Conservation (phyloP, 2,329 filamentous ascomycete species). For the Colletotrichum sp. region DNA sequence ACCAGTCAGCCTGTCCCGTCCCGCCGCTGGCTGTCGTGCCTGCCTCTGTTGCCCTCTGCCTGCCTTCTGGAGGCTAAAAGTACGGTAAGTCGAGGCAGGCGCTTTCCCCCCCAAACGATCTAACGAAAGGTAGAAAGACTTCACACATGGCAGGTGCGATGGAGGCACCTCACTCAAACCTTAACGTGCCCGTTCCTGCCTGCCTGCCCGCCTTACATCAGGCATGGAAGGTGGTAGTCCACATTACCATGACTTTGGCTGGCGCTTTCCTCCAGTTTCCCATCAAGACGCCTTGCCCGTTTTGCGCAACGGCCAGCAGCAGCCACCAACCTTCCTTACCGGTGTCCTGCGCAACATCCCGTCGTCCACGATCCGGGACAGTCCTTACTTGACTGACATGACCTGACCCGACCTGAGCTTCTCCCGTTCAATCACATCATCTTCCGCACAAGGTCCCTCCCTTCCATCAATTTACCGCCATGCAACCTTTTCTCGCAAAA, state of each 20-base stretch:
- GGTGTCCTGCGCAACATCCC: background rate
- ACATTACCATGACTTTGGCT: background rate
- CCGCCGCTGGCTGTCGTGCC: background rate
- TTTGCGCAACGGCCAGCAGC: background rate
- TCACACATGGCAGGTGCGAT: constrained; percentile 4
- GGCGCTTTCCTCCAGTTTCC: background rate
- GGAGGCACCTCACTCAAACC: constrained; percentile 9
- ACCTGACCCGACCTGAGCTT: background rate
- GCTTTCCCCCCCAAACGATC: background rate
- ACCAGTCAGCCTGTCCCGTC: background rate
- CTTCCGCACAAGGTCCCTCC: constrained; percentile 1
- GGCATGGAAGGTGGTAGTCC: constrained; percentile 7
- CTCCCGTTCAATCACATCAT: constrained; percentile 1
- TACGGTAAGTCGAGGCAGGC: background rate
- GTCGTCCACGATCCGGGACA: background rate
- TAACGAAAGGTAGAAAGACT: background rate
- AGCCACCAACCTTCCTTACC: background rate
- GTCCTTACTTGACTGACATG: background rate
- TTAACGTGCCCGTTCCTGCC: background rate
- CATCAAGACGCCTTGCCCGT: background rate
- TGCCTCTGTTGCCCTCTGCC: background rate
- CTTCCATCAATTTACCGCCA: background rate
- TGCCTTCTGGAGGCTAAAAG: background rate
- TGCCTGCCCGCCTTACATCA: background rate
- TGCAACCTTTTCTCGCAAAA: background rate